These are phyloP conservation scores for Dictyostelium gargantuum DNA, from an alignment of 208 protist species.

Conservation along the genomic window DNA sequence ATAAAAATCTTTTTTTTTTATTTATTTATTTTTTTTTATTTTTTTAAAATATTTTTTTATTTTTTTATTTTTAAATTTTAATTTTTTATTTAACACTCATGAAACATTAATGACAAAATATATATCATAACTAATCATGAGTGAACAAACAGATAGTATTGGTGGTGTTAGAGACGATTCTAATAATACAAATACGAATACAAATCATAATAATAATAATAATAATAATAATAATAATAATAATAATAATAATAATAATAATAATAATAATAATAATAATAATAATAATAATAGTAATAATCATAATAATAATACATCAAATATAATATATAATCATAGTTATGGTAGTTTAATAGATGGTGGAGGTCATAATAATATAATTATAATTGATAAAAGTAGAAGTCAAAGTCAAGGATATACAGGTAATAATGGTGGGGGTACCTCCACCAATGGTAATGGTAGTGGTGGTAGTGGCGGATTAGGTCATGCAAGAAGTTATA, in stretches of 20 bases:
- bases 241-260: background rate
- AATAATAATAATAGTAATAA: background rate
- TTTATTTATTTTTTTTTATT: background rate
- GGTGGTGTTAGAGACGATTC: background rate
- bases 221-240: background rate
- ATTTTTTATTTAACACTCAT: background rate
- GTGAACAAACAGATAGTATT: background rate
- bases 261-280: background rate
- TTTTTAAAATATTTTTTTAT: background rate
- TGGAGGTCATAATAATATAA: background rate
- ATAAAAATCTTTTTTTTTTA: background rate
- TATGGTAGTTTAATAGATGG: background rate
- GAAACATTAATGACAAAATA: background rate
- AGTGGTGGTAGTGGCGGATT: background rate
- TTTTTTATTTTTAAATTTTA: background rate
- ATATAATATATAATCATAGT: background rate
- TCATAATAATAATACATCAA: background rate
- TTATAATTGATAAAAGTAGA: background rate
- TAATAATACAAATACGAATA: background rate
- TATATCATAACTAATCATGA: background rate
- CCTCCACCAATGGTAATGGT: no score
- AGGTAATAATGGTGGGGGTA: background rate
- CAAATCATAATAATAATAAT: background rate
- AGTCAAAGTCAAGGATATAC: background rate
- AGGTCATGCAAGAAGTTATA: background rate